Percentiles rank a stretch among this genome's conserved stretches.
These are phyloP conservation scores for Colletotrichum gloeosporioides DNA, from an alignment of 2,329 filamentous ascomycete species.

Conservation along the genomic window DNA sequence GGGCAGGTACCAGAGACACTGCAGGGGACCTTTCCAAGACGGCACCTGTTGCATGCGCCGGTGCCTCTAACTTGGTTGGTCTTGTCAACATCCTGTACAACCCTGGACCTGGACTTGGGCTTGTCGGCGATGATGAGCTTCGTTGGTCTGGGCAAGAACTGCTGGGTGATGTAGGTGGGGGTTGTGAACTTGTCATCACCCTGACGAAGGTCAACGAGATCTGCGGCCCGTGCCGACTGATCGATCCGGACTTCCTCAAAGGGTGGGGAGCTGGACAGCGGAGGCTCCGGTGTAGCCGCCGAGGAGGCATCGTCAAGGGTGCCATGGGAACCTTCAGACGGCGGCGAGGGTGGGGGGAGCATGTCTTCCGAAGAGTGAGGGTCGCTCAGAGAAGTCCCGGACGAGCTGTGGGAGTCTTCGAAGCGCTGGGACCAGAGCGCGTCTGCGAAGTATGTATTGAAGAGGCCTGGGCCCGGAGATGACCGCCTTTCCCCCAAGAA, in stretches of 20 bases:
- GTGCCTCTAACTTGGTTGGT: not conserved
- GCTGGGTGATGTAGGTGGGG: not conserved
- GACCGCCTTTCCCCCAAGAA: too few species aligned
- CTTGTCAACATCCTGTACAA: not conserved
- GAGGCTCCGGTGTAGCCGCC: not conserved
- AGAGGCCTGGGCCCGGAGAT: too few species aligned
- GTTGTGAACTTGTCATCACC: not conserved
- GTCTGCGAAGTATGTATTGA: too few species aligned
- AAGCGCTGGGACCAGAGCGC: too few species aligned
- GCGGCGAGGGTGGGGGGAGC: too few species aligned
- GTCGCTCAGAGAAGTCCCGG: too few species aligned
- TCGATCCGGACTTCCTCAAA: too few species aligned
- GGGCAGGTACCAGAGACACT: not conserved
- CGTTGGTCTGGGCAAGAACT: not conserved
- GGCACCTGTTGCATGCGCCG: slow-evolving; percentile 7
- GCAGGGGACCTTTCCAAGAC: not conserved
- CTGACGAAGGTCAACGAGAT: not conserved
- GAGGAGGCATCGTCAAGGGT: not conserved
- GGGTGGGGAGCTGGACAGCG: not conserved
- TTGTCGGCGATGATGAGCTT: not conserved
- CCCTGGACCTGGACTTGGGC: not conserved
- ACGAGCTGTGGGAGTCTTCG: too few species aligned
- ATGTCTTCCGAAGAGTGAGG: too few species aligned
- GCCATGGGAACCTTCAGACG: not conserved
- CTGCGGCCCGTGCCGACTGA: not conserved